phyloP scores from a whole-genome alignment of 176 grass and related monocot genomes.

The Tuctoria greenei region DNA sequence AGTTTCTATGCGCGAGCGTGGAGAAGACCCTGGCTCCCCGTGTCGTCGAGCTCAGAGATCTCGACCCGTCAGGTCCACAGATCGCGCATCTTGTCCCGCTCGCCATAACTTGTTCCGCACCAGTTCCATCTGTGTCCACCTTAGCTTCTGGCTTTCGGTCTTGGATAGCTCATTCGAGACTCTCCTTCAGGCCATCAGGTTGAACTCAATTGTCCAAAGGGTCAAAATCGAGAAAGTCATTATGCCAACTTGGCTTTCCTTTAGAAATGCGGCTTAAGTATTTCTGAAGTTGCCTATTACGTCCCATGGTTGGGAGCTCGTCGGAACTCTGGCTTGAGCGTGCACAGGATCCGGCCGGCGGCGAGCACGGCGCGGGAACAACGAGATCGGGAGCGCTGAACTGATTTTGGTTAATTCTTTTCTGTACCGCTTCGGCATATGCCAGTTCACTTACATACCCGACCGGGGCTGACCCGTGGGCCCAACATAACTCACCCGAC shows the following conservation, averaged over 20 bases:
- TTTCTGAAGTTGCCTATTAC: neutral
- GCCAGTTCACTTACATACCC: no score
- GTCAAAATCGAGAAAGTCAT: neutral
- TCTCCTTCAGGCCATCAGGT: constrained; percentile 1
- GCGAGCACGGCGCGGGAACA: no score
- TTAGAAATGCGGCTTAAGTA: constrained; percentile 20
- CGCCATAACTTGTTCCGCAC: neutral
- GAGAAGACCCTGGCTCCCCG: neutral
- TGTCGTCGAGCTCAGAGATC: constrained; percentile 4
- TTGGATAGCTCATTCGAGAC: constrained; percentile 9
- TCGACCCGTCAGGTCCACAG: constrained; percentile 34
- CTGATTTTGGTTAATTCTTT: no score
- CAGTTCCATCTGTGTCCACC: neutral
- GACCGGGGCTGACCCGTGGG: no score
- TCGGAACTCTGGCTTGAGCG: no score
- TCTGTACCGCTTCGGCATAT: no score
- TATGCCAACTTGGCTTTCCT: constrained; percentile 30
- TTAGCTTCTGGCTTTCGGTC: constrained; percentile 34
- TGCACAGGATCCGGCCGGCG: no score
- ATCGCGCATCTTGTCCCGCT: constrained; percentile 29
- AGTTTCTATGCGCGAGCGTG: neutral
- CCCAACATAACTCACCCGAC: no score
- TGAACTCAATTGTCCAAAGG: neutral
- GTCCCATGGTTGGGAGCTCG: no score
- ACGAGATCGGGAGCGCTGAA: no score